phyloP scores from a whole-genome alignment of 2,329 filamentous ascomycete species.

The Sclerotinia subarctica region DNA sequence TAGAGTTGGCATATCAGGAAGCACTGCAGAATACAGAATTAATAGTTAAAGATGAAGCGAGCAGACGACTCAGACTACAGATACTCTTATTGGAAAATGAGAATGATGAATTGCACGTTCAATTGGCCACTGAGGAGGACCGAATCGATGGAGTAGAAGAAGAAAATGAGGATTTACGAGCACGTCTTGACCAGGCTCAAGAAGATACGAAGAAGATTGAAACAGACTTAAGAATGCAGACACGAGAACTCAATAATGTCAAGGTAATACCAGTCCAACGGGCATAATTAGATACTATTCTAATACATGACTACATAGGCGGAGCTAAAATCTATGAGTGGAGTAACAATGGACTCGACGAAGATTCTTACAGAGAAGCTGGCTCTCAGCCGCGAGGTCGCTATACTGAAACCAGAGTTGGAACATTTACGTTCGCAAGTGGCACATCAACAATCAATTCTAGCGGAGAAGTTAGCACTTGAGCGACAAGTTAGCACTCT shows the following conservation, averaged over 20 bases:
- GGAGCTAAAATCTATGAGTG: slow-evolving; percentile 67
- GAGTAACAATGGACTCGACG: slow-evolving; percentile 64
- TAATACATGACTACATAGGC: slow-evolving; percentile 48
- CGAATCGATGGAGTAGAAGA: slow-evolving; percentile 55
- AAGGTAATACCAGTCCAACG: slow-evolving; percentile 44
- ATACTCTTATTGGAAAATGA: slow-evolving; percentile 72
- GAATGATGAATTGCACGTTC: slow-evolving; percentile 63
- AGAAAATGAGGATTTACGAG: slow-evolving; percentile 47
- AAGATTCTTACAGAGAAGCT: slow-evolving; percentile 66
- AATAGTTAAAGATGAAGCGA: slow-evolving; percentile 71
- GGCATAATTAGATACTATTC: background rate
- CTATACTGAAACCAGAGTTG: slow-evolving; percentile 57
- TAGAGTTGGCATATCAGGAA: slow-evolving; percentile 69
- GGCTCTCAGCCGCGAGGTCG: slow-evolving; percentile 57
- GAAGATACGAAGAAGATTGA: slow-evolving; percentile 36
- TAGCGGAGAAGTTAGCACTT: slow-evolving; percentile 76
- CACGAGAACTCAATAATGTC: slow-evolving; percentile 54
- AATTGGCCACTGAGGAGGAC: slow-evolving; percentile 58
- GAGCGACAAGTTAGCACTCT: slow-evolving; percentile 74
- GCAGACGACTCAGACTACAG: slow-evolving; percentile 66
- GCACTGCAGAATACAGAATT: slow-evolving; percentile 62
- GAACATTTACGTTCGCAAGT: slow-evolving; percentile 59
- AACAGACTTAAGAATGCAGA: slow-evolving; percentile 48
- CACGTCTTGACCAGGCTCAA: slow-evolving; percentile 49
- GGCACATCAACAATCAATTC: slow-evolving; percentile 60